Base-by-base conservation (phyloP, 306 rosid species). In the Potentilla sterilis region DNA sequence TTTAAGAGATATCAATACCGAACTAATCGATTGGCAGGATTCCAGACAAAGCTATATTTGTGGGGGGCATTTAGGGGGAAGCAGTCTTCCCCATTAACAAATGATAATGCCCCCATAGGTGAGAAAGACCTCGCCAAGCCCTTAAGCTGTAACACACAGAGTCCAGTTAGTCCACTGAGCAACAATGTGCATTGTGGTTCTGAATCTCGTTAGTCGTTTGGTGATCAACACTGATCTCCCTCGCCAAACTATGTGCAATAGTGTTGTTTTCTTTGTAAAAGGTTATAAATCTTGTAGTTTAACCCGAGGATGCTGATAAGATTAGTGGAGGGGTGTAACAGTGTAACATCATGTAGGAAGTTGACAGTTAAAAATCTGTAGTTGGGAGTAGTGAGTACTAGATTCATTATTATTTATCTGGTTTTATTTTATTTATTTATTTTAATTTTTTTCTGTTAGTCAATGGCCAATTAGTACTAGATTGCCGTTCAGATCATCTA, bases 51-150 rank as follows among this genome's bases (percentile, higher is more conserved):
- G 80, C 77, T 83, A 46, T 94, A 89, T 75, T 81, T 94, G 74
- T 94, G 96, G 96, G 98, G 98, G 2, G 93, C 85, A 47, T 94
- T 90, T 76, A 88, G 86, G 79, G 69, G 68, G 55, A 88, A 72
- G 82, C 80, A 81, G 80, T 28, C 75, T 78, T 75, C 76, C 15
- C 41, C 54, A 6, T 16, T 38, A 46, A 70, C 63, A 69, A 81
- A 67, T 72, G 47, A 28, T 57, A 79, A 18, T 42, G 82, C 40
- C 52, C 67, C 69, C 44, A 24, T 22, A 75, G 80, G 72, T 70
- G 84, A 77, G 73, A 69, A 34, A 22, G 82, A 28, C 76, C 46
- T 69, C 64, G 28, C 75, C 6, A 68, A 76, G 70, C 73, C 71
- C 78, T 74, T 74, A 66, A 67, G 61, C 63, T 43, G 70, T 4